Conservation (phyloP, 176 grass and related monocot species). For the Rhipidocladum racemiflorum region DNA sequence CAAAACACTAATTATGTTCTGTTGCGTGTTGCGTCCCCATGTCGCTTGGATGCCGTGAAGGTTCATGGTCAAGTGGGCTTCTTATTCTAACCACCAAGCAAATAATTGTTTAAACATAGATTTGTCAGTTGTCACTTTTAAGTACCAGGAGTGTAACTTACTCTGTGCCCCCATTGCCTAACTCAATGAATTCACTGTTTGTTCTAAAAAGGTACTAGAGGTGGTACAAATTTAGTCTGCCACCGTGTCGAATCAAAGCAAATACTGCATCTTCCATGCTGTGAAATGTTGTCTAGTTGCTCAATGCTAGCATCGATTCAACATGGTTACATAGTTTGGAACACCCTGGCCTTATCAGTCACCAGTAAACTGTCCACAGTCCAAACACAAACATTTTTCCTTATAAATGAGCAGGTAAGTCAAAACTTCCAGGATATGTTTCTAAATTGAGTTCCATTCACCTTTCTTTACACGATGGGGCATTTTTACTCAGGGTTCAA, state of each 20-base stretch:
- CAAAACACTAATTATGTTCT: slow-evolving; percentile 44
- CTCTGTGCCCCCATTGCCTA: not conserved
- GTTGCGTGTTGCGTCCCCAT: slow-evolving; percentile 24
- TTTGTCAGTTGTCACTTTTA: slow-evolving; percentile 9
- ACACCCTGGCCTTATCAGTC: not conserved
- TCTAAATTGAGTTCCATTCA: not conserved
- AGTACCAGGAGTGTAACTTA: not conserved
- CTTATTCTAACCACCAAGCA: slow-evolving; percentile 28
- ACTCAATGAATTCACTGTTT: slow-evolving; percentile 20
- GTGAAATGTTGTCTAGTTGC: not conserved
- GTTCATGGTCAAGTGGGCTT: slow-evolving; percentile 42
- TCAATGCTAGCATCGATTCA: not conserved
- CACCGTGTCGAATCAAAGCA: slow-evolving; percentile 6
- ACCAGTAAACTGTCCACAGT: not conserved
- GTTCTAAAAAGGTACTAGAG: not conserved
- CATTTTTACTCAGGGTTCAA: not conserved
- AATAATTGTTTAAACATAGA: slow-evolving; percentile 28
- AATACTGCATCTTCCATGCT: not conserved
- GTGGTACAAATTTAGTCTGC: not conserved
- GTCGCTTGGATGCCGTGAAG: slow-evolving; percentile 32
- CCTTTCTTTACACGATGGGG: not conserved
- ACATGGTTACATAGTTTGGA: not conserved
- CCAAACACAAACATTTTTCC: not conserved
- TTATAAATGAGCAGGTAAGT: not conserved
- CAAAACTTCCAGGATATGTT: not conserved